Percentiles rank a stretch among this genome's conserved stretches.
phyloP scores from a whole-genome alignment of 306 rosid genomes.

The Acacia confusa region DNA sequence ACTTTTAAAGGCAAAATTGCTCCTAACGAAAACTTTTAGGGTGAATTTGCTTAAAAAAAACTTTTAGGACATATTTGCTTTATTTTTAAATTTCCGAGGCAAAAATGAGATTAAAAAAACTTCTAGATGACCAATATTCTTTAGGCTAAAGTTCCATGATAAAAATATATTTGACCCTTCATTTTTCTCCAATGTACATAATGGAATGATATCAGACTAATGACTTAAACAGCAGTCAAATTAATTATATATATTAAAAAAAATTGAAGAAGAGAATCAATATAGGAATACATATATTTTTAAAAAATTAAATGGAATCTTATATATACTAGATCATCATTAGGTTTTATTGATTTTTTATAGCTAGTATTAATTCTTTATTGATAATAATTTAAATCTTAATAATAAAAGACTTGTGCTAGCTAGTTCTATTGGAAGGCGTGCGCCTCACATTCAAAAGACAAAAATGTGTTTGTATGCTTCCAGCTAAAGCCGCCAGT shows the following conservation, averaged over 20 bases:
- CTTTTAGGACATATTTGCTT: too few relatives aligned
- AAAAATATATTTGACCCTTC: too few relatives aligned
- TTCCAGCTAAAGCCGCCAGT: background rate
- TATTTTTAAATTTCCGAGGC: too few relatives aligned
- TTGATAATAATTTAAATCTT: background rate
- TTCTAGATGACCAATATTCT: too few relatives aligned
- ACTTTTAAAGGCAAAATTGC: too few relatives aligned
- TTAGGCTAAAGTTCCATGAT: too few relatives aligned
- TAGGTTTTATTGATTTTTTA: background rate
- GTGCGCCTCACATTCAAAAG: background rate
- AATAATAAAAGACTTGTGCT: background rate
- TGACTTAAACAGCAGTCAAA: background rate
- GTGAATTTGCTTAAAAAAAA: too few relatives aligned
- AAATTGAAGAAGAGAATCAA: background rate
- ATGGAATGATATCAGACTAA: background rate
- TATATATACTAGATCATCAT: background rate
- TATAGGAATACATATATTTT: background rate
- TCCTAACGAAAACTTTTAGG: too few relatives aligned
- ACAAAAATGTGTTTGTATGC: background rate
- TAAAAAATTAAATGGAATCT: background rate
- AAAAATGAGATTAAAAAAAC: too few relatives aligned
- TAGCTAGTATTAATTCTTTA: background rate
- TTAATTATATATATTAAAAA: background rate
- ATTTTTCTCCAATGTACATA: background rate
- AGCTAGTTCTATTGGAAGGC: background rate